Percentiles rank a stretch among this genome's conserved stretches.
Conservation (phyloP, 768 basidiomycete species). For the Agaricus subrufescens region DNA sequence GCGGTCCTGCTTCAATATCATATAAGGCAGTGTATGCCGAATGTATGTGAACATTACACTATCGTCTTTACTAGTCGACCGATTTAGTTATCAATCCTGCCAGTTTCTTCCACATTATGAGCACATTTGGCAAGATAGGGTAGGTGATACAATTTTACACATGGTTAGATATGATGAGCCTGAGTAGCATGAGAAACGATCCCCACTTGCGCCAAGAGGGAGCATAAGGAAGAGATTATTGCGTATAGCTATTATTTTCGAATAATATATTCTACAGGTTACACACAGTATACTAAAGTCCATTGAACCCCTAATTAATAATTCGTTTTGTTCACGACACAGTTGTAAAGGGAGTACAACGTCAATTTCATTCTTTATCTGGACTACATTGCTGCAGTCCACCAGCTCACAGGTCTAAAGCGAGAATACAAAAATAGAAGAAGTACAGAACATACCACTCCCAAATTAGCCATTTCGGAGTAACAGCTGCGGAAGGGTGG, state of each 20-base stretch:
- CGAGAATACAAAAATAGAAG: neutral
- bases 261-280: neutral
- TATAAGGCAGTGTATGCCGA: too few relatives aligned
- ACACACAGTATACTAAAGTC: neutral
- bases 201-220: too few relatives aligned
- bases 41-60: too few relatives aligned
- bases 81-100: too few relatives aligned
- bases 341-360: neutral
- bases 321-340: neutral
- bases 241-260: neutral
- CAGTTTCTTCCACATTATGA: too few relatives aligned
- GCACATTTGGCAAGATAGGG: too few relatives aligned
- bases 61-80: too few relatives aligned
- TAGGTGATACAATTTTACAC: too few relatives aligned
- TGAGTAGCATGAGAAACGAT: too few relatives aligned
- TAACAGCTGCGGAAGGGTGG: neutral
- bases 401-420: conserved; percentile 2
- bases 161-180: too few relatives aligned
- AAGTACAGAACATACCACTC: conserved; percentile 6
- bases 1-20: too few relatives aligned
- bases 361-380: conserved; percentile 9
- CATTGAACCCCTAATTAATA: neutral
- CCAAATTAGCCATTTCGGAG: conserved; percentile 2
- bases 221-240: neutral
- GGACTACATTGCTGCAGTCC: neutral